Conservation (phyloP, 805 yeast genomes). For the Barnettozyma populi region DNA sequence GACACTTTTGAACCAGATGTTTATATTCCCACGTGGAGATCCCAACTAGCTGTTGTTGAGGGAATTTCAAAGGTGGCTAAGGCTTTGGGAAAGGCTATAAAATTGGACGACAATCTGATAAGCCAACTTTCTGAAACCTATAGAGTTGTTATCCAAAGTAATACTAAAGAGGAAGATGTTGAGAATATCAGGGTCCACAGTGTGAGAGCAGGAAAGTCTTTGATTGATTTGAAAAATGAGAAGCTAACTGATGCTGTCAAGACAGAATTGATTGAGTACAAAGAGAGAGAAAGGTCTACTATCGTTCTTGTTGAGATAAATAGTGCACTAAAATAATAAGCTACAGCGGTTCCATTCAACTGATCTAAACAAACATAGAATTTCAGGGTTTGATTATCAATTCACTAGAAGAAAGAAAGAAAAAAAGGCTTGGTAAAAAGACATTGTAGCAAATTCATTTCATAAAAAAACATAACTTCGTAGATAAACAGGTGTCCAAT, state of each 20-base stretch:
- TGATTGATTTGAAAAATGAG: conserved; percentile 18
- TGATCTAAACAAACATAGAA: not conserved
- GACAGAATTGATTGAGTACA: conserved; percentile 23
- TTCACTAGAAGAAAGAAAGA: conserved; percentile 25
- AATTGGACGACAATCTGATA: conserved; percentile 9
- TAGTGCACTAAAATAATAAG: conserved; percentile 6
- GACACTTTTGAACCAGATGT: conserved; percentile 25
- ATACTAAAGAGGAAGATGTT: conserved; percentile 36
- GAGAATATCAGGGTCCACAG: conserved; percentile 58
- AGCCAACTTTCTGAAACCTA: conserved; percentile 18
- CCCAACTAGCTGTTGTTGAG: conserved; percentile 43
- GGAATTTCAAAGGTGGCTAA: conserved; percentile 27
- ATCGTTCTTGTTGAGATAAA: conserved; percentile 36
- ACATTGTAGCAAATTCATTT: not conserved
- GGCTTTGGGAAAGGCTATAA: conserved; percentile 5
- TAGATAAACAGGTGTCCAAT: not conserved
- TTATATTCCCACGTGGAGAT: conserved; percentile 52
- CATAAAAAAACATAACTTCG: not conserved
- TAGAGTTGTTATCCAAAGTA: conserved; percentile 24
- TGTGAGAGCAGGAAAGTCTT: conserved; percentile 31
- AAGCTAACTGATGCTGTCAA: conserved; percentile 16
- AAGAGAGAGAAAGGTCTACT: conserved; percentile 38
- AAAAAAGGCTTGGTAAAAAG: not conserved
- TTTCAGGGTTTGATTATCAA: not conserved
- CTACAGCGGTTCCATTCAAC: not conserved